Evolutionary conservation across 2,329 filamentous ascomycete species (phyloP), one percentile per base, ranked within the genome.

Genomic region (Colletotrichum tanaceti): DNA sequence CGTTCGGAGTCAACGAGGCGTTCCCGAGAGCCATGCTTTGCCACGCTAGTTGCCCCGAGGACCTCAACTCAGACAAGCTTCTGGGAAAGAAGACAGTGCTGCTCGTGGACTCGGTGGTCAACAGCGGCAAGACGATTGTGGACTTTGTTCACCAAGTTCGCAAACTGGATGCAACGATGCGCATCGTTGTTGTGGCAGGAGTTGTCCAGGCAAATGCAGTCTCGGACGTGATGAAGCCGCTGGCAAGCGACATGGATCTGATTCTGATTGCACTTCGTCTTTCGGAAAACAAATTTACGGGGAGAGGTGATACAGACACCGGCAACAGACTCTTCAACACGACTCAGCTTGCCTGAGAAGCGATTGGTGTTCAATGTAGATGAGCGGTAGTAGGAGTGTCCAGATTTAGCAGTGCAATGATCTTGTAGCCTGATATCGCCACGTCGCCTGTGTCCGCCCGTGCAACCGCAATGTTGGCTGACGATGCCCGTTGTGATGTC

Each of bases 41-140:
- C 0, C 86, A 89, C 61, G 80, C 80, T 2, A 74, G 71, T 1
- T 5, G 57, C 4, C 75, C 81, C 0, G 61, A 73, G 0, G 83
- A 89, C 43, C 71, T 90, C 47, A 76, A 76, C 52, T 2, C 38
- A 0, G 47, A 81, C 1, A 82, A 87, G 71, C 13, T 90, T 0
- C 9, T 76, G 1, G 76, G 73, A 2, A 74, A 77, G 52, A 57
- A 65, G 16, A 84, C 77, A 0, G 73, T 89, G 0, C 71, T 90
- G 1, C 74, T 90, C 4, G 86, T 90, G 1, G 89, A 90, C 73
- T 87, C 85, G 0, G 87, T 90, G 1, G 76, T 90, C n/a, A 89
- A 90, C 70, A 87, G 73, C 38, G 87, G 88, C 5, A 81, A 80
- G 58, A 82, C 84, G 0, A 73, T 88, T 5, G 65, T 82, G 1